Base-by-base conservation (phyloP, 2,329 filamentous ascomycete species). In the Fusarium sp. region DNA sequence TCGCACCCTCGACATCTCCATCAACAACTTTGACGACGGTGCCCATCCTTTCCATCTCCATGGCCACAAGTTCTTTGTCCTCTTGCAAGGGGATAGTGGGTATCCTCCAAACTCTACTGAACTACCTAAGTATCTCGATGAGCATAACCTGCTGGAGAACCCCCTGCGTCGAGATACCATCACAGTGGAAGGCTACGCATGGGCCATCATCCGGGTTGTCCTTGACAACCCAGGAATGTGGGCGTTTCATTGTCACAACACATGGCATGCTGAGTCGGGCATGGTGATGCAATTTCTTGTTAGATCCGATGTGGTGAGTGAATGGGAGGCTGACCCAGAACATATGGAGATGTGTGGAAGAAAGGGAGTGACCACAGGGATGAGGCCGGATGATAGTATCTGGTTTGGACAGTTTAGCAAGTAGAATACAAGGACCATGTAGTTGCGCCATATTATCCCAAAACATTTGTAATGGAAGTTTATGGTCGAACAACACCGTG, bases 241-340 rank as follows among this genome's bases (percentile, higher is more conserved):
- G 89, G 84, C 87, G 0, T 85, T 91, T 25, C 89, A 91, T 77
- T 91, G 89, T 73, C 89, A 91, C 73, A 86, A 90, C 67, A 82
- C 84, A 0, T 91, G 89, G 89, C 89, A 91, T 75, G 84, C 85
- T 0, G 88, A 90, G 73, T 86, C 88, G 2, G 89, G 89, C 2
- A 85, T 91, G 83, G 68, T 87, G 35, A 92, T 92, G 90, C 88
- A 91, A 79, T 86, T 92, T 64, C 75, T 85, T 13, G 83, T 82
- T 1, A 74, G 77, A 13, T 73, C 76, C 0, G 81, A 83, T 1
- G 76, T 76, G 6, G 77, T 83, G 6, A 66, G 70, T 0, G 41
- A 41, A 5, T 82, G 81, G 82, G 52, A 62, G 2, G 57, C 82
- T 4, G 66, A 67, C 1, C 65, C 76, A 1, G 66, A 74, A 6